A percentile compares a stretch with the other conserved stretches of the same genome.
phyloP scores from a whole-genome alignment of 495 filamentous ascomycete genomes.

The Achaetomiella virescens region DNA sequence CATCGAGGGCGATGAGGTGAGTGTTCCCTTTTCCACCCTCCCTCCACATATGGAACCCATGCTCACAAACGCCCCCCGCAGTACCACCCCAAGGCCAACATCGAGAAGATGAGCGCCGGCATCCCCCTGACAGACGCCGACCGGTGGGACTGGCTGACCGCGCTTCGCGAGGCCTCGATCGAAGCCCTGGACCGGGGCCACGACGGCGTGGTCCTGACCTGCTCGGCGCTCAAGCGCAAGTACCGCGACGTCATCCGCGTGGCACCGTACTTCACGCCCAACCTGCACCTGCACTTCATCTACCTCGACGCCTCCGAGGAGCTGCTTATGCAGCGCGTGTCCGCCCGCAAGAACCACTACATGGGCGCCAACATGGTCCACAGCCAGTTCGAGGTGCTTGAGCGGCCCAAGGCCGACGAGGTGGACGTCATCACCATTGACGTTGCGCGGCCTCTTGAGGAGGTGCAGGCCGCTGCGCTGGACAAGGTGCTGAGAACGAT shows the following conservation, averaged over 20 bases:
- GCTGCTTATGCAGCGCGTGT: conserved; percentile 67
- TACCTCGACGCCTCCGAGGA: conserved; percentile 77
- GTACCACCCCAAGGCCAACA: conserved; percentile 81
- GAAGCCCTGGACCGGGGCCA: conserved; percentile 50
- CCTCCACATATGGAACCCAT: conserved; percentile 14
- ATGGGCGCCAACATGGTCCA: conserved; percentile 99
- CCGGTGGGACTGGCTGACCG: conserved; percentile 97
- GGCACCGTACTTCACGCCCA: conserved; percentile 69
- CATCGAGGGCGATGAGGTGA: conserved; percentile 93
- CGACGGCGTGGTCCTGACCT: conserved; percentile 86
- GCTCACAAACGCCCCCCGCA: conserved; percentile 37
- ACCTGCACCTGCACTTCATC: conserved; percentile 83
- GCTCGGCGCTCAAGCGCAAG: conserved; percentile 91
- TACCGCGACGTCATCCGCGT: conserved; percentile 96
- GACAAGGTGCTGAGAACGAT: conserved; percentile 44
- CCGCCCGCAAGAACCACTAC: conserved; percentile 72
- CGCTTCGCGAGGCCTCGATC: conserved; percentile 75
- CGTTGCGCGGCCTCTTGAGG: conserved; percentile 57
- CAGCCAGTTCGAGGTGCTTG: conserved; percentile 78
- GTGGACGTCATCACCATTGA: conserved; percentile 79
- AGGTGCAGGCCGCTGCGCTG: conserved; percentile 62
- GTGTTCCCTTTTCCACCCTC: conserved; percentile 27
- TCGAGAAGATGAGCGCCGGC: conserved; percentile 87
- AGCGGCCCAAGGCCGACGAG: conserved; percentile 73
- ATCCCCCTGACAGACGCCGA: conserved; percentile 89